Percentiles rank a stretch among this genome's conserved stretches.
phyloP scores from a whole-genome alignment of 1,139 yeast species.

The Scheffersomyces titani region DNA sequence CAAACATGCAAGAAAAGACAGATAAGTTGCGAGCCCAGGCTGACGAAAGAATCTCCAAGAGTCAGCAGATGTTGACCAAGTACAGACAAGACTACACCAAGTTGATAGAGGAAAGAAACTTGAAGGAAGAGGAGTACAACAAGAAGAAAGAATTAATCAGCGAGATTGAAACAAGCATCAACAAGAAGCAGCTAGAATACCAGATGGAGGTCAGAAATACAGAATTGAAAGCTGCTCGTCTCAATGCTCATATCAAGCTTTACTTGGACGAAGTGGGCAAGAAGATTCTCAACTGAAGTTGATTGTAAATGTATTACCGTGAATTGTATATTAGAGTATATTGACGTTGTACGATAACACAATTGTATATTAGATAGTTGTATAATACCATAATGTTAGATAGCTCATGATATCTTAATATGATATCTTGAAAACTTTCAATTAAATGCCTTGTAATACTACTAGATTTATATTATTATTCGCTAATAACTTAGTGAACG shows the following conservation, averaged over 20 bases:
- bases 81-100: constrained; percentile 49
- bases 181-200: constrained; percentile 42
- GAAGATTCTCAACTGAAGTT: constrained; percentile 23
- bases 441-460: not conserved
- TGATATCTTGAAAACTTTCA: no score
- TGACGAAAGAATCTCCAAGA: constrained; percentile 44
- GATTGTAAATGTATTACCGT: not conserved
- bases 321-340: constrained; percentile 1
- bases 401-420: not conserved
- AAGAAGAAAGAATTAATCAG: constrained; percentile 49
- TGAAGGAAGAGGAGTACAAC: constrained; percentile 53
- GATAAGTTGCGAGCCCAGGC: constrained; percentile 51
- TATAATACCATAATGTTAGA: not conserved
- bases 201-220: constrained; percentile 58
- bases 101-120: constrained; percentile 51
- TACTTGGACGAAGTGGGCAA: constrained; percentile 52
- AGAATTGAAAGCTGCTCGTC: constrained; percentile 53
- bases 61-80: constrained; percentile 41
- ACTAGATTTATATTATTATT: no score
- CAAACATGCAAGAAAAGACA: constrained; percentile 55
- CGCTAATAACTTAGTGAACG: not conserved
- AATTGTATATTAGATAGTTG: not conserved
- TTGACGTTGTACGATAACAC: not conserved
- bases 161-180: constrained; percentile 49
- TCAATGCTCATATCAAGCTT: constrained; percentile 52